Conservation (phyloP, 345 rosid genomes). For the Acer campestre region DNA sequence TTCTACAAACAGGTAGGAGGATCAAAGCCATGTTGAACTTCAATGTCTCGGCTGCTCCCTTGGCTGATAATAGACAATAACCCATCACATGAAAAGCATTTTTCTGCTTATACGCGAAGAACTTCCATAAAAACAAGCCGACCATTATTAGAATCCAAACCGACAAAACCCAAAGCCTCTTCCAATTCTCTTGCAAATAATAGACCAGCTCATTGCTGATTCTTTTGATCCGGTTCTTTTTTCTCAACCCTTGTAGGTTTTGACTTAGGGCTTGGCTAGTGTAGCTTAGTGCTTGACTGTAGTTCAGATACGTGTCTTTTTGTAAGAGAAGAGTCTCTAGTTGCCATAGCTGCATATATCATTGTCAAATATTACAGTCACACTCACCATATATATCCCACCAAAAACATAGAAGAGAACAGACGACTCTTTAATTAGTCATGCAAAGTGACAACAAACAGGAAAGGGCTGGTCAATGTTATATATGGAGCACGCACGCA, state of each 20-base stretch:
- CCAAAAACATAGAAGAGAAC: constrained; percentile 2
- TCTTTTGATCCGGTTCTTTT: constrained; percentile 54
- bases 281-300: constrained; percentile 95
- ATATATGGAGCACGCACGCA: constrained; percentile 7
- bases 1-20: constrained; percentile 94
- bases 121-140: constrained; percentile 88
- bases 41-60: constrained; percentile 95
- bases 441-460: constrained; percentile 9
- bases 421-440: not conserved
- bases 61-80: constrained; percentile 88
- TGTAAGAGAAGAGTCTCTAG: constrained; percentile 93
- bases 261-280: constrained; percentile 99
- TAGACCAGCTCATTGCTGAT: constrained; percentile 54
- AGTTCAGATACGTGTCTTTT: constrained; percentile 91
- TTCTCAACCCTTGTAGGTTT: constrained; percentile 86
- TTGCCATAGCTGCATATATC: constrained; percentile 86
- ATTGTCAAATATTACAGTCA: constrained; percentile 2
- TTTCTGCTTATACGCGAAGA: constrained; percentile 77
- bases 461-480: not conserved
- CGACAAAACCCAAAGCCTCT: constrained; percentile 82
- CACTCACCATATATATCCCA: not conserved
- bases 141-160: constrained; percentile 85
- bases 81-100: constrained; percentile 78
- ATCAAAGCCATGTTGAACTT: constrained; percentile 97
- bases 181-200: constrained; percentile 87